phyloP scores from a whole-genome alignment of 2,329 filamentous ascomycete genomes.

The Pseudogymnoascus sp. region DNA sequence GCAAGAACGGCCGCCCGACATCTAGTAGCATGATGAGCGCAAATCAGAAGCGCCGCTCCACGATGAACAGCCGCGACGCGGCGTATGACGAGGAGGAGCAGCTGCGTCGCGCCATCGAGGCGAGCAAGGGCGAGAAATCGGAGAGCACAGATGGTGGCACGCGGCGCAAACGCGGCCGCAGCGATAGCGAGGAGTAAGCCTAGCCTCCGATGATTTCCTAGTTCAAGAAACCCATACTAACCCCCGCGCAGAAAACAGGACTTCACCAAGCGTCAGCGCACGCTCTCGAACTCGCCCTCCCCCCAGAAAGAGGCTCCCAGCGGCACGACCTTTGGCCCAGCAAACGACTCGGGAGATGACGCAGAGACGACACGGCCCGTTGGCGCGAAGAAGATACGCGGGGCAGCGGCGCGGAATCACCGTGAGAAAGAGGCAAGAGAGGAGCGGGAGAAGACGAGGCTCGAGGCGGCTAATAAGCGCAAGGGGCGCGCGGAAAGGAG shows the following conservation, averaged over 20 bases:
- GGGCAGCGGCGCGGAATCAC: constrained; percentile 47
- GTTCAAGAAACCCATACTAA: constrained; percentile 15
- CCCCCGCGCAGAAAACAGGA: constrained; percentile 53
- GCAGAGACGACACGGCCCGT: constrained; percentile 52
- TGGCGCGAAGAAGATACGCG: constrained; percentile 52
- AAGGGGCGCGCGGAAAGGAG: constrained; percentile 76
- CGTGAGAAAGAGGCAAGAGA: constrained; percentile 59
- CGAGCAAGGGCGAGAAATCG: constrained; percentile 70
- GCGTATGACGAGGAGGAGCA: constrained; percentile 94
- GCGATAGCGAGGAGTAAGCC: constrained; percentile 89
- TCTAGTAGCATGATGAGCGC: constrained; percentile 33
- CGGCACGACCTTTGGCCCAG: constrained; percentile 31
- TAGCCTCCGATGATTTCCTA: background rate
- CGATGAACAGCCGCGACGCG: constrained; percentile 93
- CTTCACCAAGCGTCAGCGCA: constrained; percentile 73
- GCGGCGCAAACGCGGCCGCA: constrained; percentile 75
- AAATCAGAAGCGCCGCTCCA: constrained; percentile 71
- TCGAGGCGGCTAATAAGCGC: constrained; percentile 69
- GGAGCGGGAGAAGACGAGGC: constrained; percentile 64
- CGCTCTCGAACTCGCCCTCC: constrained; percentile 64
- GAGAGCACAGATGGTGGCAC: constrained; percentile 40
- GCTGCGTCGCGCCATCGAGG: constrained; percentile 81
- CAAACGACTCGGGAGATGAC: constrained; percentile 53
- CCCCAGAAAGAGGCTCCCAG: constrained; percentile 38
- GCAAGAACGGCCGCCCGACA: constrained; percentile 46